Percentiles rank a stretch among this genome's conserved stretches.
Conservation (phyloP, 768 basidiomycete species). For the Naematelia aurantialba region DNA sequence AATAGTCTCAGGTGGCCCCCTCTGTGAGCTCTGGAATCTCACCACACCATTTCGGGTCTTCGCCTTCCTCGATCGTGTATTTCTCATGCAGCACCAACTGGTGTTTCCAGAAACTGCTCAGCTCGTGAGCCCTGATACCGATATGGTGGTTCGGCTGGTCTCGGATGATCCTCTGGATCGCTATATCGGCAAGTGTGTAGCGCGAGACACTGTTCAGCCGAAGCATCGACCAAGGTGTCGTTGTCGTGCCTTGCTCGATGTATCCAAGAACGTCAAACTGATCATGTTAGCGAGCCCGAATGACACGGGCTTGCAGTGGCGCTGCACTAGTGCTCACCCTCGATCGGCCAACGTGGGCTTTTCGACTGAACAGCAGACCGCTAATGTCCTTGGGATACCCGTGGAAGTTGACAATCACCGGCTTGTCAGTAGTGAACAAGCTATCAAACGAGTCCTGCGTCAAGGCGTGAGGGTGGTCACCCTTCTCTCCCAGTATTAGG, state of each 20-base stretch:
- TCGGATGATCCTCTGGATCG: slow-evolving; percentile 43
- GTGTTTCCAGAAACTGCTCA: slow-evolving; percentile 61
- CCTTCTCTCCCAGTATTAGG: slow-evolving; percentile 70
- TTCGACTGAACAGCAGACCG: slow-evolving; percentile 43
- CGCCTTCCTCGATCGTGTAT: slow-evolving; percentile 58
- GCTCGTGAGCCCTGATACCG: slow-evolving; percentile 60
- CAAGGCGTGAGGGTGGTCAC: slow-evolving; percentile 53
- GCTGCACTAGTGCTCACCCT: slow-evolving; percentile 25
- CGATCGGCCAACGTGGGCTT: slow-evolving; percentile 40
- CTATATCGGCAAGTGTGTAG: slow-evolving; percentile 49
- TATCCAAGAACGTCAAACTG: slow-evolving; percentile 42
- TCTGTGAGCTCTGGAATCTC: slow-evolving; percentile 33
- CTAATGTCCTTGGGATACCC: slow-evolving; percentile 55
- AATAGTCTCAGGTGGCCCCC: slow-evolving; percentile 5
- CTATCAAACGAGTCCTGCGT: slow-evolving; percentile 36
- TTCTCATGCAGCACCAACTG: slow-evolving; percentile 61
- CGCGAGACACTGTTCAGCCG: slow-evolving; percentile 47
- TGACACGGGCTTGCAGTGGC: too few relatives aligned
- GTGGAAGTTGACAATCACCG: slow-evolving; percentile 77
- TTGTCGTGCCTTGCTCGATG: slow-evolving; percentile 47
- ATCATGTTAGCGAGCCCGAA: not conserved
- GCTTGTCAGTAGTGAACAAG: slow-evolving; percentile 47
- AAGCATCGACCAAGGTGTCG: slow-evolving; percentile 53
- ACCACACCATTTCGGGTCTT: slow-evolving; percentile 40
- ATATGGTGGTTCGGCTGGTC: slow-evolving; percentile 32